These are phyloP conservation scores for Nephelium lappaceum DNA, from an alignment of 345 rosid genomes.

Conservation along the genomic window DNA sequence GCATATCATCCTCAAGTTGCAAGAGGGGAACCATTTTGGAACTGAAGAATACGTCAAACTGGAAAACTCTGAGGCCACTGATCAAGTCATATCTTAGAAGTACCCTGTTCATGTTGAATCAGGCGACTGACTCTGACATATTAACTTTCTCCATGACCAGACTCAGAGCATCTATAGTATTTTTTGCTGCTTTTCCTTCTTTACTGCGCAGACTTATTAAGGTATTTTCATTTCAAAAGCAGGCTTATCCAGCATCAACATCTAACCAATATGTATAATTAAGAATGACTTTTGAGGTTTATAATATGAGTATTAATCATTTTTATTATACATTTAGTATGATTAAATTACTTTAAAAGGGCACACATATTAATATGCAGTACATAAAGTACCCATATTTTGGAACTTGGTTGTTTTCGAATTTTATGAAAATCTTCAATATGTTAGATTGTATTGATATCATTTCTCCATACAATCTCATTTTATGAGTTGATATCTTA, in stretches of 20 bases:
- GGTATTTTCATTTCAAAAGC: conserved; percentile 45
- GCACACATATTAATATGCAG: neutral
- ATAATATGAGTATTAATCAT: neutral
- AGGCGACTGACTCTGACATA: conserved; percentile 65
- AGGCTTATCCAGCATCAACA: neutral
- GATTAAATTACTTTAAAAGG: neutral
- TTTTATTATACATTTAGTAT: neutral
- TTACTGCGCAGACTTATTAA: conserved; percentile 64
- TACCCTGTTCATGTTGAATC: conserved; percentile 67
- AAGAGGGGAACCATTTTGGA: conserved; percentile 64
- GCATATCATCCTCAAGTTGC: conserved; percentile 54
- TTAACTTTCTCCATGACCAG: conserved; percentile 55
- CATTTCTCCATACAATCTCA: neutral
- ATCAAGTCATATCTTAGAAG: conserved; percentile 75
- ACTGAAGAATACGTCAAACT: conserved; percentile 63
- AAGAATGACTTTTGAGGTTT: neutral
- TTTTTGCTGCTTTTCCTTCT: conserved; percentile 67
- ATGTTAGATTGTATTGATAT: neutral
- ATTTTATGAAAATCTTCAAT: neutral
- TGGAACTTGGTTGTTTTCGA: conserved; percentile 1
- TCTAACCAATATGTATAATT: conserved; percentile 7
- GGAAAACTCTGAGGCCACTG: conserved; percentile 72
- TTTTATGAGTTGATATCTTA: conserved; percentile 17
- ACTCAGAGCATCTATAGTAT: conserved; percentile 58
- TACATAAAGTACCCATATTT: conserved; percentile 9